Conservation (phyloP, 2,329 filamentous ascomycete species). For the Cladosporium colombiae region DNA sequence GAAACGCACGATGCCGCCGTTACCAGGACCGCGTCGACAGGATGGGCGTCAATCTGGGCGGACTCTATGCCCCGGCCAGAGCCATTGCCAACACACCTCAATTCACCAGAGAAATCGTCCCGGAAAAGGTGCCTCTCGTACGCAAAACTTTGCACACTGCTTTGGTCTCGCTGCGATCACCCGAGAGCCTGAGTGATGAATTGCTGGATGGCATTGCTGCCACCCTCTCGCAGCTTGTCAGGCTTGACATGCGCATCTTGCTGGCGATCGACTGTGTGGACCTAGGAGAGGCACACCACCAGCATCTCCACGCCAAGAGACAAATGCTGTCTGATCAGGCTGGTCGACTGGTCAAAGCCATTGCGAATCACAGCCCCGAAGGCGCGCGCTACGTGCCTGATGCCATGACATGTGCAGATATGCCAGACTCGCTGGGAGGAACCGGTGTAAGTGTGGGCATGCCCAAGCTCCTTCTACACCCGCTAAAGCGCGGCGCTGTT, state of each 20-base stretch:
- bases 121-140: slow-evolving; percentile 40
- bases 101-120: slow-evolving; percentile 54
- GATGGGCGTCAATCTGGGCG: slow-evolving; percentile 61
- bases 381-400: slow-evolving; percentile 70
- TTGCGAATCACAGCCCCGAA: slow-evolving; percentile 68
- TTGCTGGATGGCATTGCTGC: slow-evolving; percentile 75
- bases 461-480: slow-evolving; percentile 59
- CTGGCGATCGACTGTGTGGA: slow-evolving; percentile 75
- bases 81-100: slow-evolving; percentile 61
- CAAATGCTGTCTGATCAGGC: slow-evolving; percentile 58
- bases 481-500: slow-evolving; percentile 68
- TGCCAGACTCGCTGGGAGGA: slow-evolving; percentile 21
- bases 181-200: slow-evolving; percentile 68
- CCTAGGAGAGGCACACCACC: slow-evolving; percentile 14
- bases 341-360: slow-evolving; percentile 70
- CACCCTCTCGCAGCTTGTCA: slow-evolving; percentile 79
- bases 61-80: slow-evolving; percentile 59
- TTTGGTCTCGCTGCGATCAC: slow-evolving; percentile 77
- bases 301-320: slow-evolving; percentile 21
- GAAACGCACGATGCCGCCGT: slow-evolving; percentile 24
- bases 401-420: slow-evolving; percentile 42
- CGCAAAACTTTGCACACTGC: slow-evolving; percentile 69
- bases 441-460: slow-evolving; percentile 44
- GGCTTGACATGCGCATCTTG: slow-evolving; percentile 77
- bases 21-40: slow-evolving; percentile 36